Evolutionary conservation across 352 stramenopile genomes (phyloP).

Genomic region (Globisporangium yorkense): DNA sequence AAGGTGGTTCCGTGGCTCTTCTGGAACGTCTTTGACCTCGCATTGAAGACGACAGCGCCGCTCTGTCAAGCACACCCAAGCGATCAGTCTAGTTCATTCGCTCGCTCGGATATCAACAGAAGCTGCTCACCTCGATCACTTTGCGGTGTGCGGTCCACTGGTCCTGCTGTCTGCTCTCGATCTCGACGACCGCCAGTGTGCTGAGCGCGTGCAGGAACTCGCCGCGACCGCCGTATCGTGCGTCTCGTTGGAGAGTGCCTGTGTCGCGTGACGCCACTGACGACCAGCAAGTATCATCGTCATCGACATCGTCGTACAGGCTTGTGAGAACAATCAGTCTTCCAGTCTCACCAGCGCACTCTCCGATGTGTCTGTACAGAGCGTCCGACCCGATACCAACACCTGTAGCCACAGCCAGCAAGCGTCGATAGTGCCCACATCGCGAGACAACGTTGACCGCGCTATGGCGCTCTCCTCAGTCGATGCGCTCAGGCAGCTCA

Average conservation of each 20-base stretch:
- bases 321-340: neutral
- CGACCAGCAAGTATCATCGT: neutral
- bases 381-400: slow-evolving; percentile 46
- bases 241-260: neutral
- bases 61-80: slow-evolving; percentile 23
- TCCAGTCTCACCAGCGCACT: slow-evolving; percentile 27
- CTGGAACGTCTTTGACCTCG: slow-evolving; percentile 25
- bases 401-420: slow-evolving; percentile 20
- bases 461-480: neutral
- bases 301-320: neutral
- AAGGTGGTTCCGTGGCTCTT: slow-evolving; percentile 45
- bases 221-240: slow-evolving; percentile 37
- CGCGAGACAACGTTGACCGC: too few species aligned
- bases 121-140: slow-evolving; percentile 43
- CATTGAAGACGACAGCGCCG: slow-evolving; percentile 53
- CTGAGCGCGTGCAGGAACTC: slow-evolving; percentile 47
- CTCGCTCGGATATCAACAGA: neutral
- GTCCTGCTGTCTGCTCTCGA: slow-evolving; percentile 51
- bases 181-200: slow-evolving; percentile 39
- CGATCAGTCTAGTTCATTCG: neutral
- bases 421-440: neutral
- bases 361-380: slow-evolving; percentile 44
- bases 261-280: neutral
- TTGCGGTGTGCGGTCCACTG: slow-evolving; percentile 67
- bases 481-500: slow-evolving; percentile 10